Conservation (phyloP, 768 basidiomycete species). For the Cystobasidiopsis lactophilus region DNA sequence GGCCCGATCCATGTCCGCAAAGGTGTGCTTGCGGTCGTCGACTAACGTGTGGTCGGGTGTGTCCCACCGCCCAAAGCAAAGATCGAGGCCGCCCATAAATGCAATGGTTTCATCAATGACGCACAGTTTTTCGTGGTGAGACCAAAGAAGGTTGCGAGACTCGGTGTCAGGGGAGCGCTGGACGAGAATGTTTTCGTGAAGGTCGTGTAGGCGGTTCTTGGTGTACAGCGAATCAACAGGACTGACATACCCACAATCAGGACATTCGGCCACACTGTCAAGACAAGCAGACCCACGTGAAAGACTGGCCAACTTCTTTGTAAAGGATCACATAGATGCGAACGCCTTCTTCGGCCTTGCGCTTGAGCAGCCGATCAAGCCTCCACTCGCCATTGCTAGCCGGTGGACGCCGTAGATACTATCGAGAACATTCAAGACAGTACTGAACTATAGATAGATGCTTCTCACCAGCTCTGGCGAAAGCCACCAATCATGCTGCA, state of each 20-base stretch:
- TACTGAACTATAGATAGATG: not conserved
- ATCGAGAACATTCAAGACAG: not conserved
- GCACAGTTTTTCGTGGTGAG: slow-evolving; percentile 93
- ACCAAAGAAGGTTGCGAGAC: slow-evolving; percentile 96
- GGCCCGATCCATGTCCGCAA: slow-evolving; percentile 30
- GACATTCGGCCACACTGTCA: too few relatives aligned
- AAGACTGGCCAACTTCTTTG: slow-evolving; percentile 82
- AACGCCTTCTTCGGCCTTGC: slow-evolving; percentile 85
- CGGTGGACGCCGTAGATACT: slow-evolving; percentile 64
- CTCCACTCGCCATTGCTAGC: slow-evolving; percentile 51
- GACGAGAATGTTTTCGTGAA: slow-evolving; percentile 71
- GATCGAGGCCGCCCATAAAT: slow-evolving; percentile 92
- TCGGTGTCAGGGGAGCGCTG: slow-evolving; percentile 95
- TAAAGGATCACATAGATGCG: slow-evolving; percentile 76
- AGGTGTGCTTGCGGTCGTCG: slow-evolving; percentile 39
- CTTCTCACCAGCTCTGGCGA: slow-evolving; percentile 42
- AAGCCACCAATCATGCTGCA: slow-evolving; percentile 81
- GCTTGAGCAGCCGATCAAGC: slow-evolving; percentile 59
- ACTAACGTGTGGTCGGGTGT: slow-evolving; percentile 76
- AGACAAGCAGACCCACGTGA: slow-evolving; percentile 44
- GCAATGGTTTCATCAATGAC: slow-evolving; percentile 93
- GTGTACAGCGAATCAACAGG: slow-evolving; percentile 39
- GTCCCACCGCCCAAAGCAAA: slow-evolving; percentile 60
- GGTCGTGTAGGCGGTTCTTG: slow-evolving; percentile 50
- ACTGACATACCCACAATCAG: too few relatives aligned